Evolutionary conservation across 495 filamentous ascomycete species (phyloP), one percentile per base, ranked within the genome.

Genomic region (Apodospora peruviana): DNA sequence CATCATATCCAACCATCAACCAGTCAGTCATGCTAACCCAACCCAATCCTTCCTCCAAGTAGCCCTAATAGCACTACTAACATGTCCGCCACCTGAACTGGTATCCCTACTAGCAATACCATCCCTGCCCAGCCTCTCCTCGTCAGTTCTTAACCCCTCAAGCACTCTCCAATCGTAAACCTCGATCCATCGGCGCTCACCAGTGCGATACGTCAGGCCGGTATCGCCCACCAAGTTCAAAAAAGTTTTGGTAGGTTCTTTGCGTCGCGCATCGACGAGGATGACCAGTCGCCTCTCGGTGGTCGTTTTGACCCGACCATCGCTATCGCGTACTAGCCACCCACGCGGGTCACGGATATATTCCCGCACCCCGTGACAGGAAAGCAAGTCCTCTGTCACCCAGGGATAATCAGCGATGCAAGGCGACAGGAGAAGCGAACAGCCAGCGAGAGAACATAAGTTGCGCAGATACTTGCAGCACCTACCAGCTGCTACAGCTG

Each of bases 151-250:
- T 20, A 78, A 52, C 1, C 52, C 58, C 56, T 77, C 69, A 8
- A 80, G 45, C 1, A 75, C 60, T 12, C 70, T 56, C 77, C 77
- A 80, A 51, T 80, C 75, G 40, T 70, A 80, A 0, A 76, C 61
- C 2, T 59, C 52, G 0, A 77, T 60, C 57, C 67, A 71, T 45
- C 66, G 64, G 22, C 65, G 60, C 20, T 60, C 59, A 9, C 68
- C 64, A 4, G 60, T 64, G 23, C 44, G 55, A 18, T 50, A 60
- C 51, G 39, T 67, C n/a, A 73, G 47, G 19, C 55, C 52, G 0
- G 62, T 59, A 3, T 52, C 63, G 38, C 58, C 60, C 24, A 78
- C 64, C 5, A 43, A 46, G 14, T 52, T 45, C 19, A 75, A 47
- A 36, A 79, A 73, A 0, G 58, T 60, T 7, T 50, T 40, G 1